A percentile compares a stretch with the other conserved stretches of the same genome.
Conservation (phyloP, 345 rosid genomes). For the Gossypium turneri region DNA sequence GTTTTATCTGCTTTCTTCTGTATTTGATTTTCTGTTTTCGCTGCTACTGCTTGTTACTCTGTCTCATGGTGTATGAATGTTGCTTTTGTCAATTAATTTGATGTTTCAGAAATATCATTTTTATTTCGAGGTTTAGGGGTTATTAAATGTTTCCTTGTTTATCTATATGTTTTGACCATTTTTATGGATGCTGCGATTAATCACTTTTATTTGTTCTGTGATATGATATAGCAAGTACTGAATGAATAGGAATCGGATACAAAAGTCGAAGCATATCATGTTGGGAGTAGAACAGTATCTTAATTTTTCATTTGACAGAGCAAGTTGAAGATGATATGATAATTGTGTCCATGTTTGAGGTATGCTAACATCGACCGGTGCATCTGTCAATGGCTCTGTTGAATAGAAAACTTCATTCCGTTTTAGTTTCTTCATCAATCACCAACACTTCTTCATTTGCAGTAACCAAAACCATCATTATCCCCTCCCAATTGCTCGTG, state of each 20-base stretch:
- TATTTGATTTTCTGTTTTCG: background rate
- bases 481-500: constrained; percentile 12
- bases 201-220: background rate
- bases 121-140: background rate
- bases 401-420: background rate
- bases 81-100: background rate
- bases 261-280: background rate
- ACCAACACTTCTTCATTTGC: background rate
- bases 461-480: background rate
- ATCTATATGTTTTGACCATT: background rate
- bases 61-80: background rate
- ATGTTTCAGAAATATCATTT: background rate
- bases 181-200: background rate
- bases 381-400: background rate
- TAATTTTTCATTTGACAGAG: background rate
- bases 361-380: background rate
- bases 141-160: background rate
- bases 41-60: too few species aligned
- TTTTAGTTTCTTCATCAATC: background rate
- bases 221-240: background rate
- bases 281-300: background rate
- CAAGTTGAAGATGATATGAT: background rate
- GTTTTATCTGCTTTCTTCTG: background rate
- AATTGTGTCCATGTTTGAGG: background rate
- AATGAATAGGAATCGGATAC: background rate